A percentile compares a stretch with the other conserved stretches of the same genome.
phyloP scores from a whole-genome alignment of 768 basidiomycete genomes.

The Tulasnella sp. region DNA sequence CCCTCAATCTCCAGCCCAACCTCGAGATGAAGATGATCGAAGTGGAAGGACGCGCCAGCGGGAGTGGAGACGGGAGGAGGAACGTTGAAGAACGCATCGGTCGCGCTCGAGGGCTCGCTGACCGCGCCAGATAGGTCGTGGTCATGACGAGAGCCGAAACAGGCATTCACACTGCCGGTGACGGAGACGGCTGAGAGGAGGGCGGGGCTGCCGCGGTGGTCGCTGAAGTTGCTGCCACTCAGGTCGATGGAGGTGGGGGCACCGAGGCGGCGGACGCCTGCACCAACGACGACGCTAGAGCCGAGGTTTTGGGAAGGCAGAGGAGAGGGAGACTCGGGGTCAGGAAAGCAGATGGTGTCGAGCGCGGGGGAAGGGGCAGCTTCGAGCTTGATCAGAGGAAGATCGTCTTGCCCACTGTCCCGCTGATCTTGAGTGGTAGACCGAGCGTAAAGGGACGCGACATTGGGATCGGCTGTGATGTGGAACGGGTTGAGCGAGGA shows the following conservation, averaged over 20 bases:
- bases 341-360: background rate
- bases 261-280: background rate
- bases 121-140: background rate
- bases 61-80: background rate
- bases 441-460: too few relatives aligned
- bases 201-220: background rate
- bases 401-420: background rate
- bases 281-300: background rate
- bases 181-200: conserved; percentile 3
- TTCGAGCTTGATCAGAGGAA: background rate
- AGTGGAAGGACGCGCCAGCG: background rate
- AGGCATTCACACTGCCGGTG: background rate
- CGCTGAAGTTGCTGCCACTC: background rate
- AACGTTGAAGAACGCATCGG: background rate
- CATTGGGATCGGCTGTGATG: too few relatives aligned
- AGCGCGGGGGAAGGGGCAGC: background rate
- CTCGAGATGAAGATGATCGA: background rate
- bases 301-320: background rate
- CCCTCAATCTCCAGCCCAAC: background rate
- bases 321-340: background rate
- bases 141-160: background rate
- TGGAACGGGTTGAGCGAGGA: background rate
- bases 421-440: too few relatives aligned
- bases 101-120: background rate
- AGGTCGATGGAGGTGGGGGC: background rate